Percentiles rank a stretch among this genome's conserved stretches.
These are phyloP conservation scores for Blastobotrys indianensis DNA, from an alignment of 1,139 yeast genomes.

Conservation along the genomic window DNA sequence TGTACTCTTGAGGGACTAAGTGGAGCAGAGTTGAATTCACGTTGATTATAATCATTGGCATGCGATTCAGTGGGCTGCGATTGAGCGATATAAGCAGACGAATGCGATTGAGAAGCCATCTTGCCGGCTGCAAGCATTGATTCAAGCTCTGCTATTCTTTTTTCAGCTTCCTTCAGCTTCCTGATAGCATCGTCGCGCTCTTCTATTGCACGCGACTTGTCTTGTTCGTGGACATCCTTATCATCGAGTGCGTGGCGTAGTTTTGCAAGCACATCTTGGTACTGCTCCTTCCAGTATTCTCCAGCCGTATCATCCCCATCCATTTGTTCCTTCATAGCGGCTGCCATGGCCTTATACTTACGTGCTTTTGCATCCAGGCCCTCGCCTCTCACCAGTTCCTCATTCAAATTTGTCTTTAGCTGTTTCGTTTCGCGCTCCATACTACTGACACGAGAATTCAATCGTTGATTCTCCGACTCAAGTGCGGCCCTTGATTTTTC, in stretches of 20 bases:
- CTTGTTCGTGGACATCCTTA: background rate
- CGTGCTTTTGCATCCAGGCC: constrained; percentile 19
- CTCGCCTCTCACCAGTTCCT: constrained; percentile 13
- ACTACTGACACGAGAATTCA: constrained; percentile 10
- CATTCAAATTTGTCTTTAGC: constrained; percentile 12
- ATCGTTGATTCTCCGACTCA: constrained; percentile 7
- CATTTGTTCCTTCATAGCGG: constrained; percentile 16
- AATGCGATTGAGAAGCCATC: too few relatives aligned
- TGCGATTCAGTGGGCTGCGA: too few relatives aligned
- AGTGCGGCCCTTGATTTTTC: constrained; percentile 19
- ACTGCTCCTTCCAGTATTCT: constrained; percentile 2
- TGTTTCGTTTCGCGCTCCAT: constrained; percentile 17
- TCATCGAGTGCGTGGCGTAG: background rate
- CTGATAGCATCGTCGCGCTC: background rate
- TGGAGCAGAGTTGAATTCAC: too few relatives aligned
- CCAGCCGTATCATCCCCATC: background rate
- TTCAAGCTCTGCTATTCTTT: constrained; percentile 4
- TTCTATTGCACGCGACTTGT: background rate
- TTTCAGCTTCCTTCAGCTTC: background rate
- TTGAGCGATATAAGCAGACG: too few relatives aligned
- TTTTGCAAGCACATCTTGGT: background rate
- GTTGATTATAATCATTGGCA: too few relatives aligned
- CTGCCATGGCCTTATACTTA: constrained; percentile 20
- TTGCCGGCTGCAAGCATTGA: background rate
- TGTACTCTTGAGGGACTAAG: too few relatives aligned